Evolutionary conservation across 164 flowering plant genomes (phyloP).

Genomic region (Malania oleifera): DNA sequence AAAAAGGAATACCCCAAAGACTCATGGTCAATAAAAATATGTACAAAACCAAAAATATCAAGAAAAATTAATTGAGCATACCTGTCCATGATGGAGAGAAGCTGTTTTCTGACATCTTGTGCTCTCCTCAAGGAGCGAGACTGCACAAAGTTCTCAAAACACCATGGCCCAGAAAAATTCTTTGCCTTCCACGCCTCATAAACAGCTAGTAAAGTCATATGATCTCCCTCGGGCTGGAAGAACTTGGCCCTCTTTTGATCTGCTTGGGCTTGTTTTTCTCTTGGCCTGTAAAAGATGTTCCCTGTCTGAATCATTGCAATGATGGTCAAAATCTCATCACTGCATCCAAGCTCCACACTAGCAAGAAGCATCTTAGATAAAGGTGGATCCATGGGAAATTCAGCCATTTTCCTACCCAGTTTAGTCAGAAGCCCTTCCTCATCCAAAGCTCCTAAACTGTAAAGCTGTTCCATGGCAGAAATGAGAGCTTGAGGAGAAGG

Average conservation of each 20-base stretch:
- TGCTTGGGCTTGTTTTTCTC: conserved; percentile 94
- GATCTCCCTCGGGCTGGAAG: conserved; percentile 95
- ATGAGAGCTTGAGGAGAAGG: conserved; percentile 94
- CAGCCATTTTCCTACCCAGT: conserved; percentile 93
- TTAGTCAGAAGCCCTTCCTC: conserved; percentile 91
- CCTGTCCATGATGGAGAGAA: conserved; percentile 91
- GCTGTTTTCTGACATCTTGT: conserved; percentile 90
- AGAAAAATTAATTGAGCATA: conserved; percentile 19
- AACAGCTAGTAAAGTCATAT: conserved; percentile 82
- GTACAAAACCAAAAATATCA: neutral
- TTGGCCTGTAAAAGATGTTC: conserved; percentile 77
- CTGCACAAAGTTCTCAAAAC: conserved; percentile 88
- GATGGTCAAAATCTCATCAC: conserved; percentile 85
- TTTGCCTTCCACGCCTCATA: conserved; percentile 96
- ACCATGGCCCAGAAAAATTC: conserved; percentile 90
- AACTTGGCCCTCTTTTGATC: conserved; percentile 88
- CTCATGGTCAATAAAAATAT: too few relatives aligned
- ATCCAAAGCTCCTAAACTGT: conserved; percentile 86
- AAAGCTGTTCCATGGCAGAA: conserved; percentile 90
- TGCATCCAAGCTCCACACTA: conserved; percentile 89
- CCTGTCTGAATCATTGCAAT: conserved; percentile 92
- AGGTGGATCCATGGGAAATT: conserved; percentile 88
- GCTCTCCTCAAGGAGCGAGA: conserved; percentile 89
- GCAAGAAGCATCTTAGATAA: conserved; percentile 86
- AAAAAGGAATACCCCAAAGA: neutral